Evolutionary conservation across 2,329 filamentous ascomycete genomes (phyloP).

Genomic region (Dothidotthia symphoricarpi): DNA sequence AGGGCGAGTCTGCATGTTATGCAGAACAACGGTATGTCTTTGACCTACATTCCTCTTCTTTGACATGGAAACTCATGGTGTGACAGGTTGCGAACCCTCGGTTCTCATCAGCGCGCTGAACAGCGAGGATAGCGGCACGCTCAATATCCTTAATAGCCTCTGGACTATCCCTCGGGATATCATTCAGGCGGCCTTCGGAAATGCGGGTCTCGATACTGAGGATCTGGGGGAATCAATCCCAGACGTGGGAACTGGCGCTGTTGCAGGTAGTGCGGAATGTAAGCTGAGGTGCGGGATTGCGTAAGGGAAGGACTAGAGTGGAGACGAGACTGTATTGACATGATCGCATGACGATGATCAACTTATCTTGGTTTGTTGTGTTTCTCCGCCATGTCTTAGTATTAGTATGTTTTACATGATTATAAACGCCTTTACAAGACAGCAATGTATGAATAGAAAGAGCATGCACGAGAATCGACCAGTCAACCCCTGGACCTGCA

Average conservation of each 20-base stretch:
- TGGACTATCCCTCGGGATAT: slow-evolving; percentile 44
- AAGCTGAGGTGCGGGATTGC: slow-evolving; percentile 35
- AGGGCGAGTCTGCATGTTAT: slow-evolving; percentile 51
- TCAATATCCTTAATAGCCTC: slow-evolving; percentile 49
- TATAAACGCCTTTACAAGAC: too few species aligned
- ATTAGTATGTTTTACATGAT: too few species aligned
- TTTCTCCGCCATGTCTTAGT: too few species aligned
- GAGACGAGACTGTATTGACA: too few species aligned
- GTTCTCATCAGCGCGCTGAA: slow-evolving; percentile 52
- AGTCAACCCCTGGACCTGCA: too few species aligned
- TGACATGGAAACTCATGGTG: background rate
- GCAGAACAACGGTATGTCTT: slow-evolving; percentile 49
- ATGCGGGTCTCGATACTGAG: slow-evolving; percentile 32
- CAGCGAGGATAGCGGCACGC: slow-evolving; percentile 51
- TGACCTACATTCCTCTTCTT: slow-evolving; percentile 1
- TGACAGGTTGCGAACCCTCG: slow-evolving; percentile 52
- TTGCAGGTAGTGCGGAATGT: slow-evolving; percentile 44
- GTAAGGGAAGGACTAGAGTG: too few species aligned
- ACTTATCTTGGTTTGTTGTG: too few species aligned
- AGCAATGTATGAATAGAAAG: too few species aligned
- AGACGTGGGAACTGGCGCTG: slow-evolving; percentile 45
- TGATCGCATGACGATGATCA: too few species aligned
- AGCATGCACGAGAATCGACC: too few species aligned
- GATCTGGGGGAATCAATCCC: slow-evolving; percentile 36
- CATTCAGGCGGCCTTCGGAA: slow-evolving; percentile 47